Evolutionary conservation across 345 rosid genomes (phyloP).

Genomic region (Adansonia digitata): DNA sequence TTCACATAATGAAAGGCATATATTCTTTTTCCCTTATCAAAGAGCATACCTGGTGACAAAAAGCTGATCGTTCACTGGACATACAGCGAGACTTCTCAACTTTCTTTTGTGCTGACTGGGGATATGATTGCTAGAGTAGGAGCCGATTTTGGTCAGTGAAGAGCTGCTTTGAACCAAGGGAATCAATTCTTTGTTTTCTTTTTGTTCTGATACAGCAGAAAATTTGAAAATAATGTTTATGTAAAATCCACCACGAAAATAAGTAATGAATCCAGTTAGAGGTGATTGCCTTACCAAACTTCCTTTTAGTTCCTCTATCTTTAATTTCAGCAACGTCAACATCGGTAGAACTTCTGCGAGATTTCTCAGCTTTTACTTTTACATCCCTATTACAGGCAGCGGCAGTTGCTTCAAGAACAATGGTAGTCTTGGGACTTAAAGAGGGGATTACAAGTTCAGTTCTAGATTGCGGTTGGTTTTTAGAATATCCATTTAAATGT

Average conservation of each 20-base stretch:
- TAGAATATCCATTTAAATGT: conserved; percentile 23
- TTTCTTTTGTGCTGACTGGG: conserved; percentile 94
- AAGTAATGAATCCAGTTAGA: background rate
- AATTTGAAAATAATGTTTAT: conserved; percentile 2
- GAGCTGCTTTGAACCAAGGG: conserved; percentile 51
- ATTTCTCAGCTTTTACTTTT: conserved; percentile 38
- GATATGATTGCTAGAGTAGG: conserved; percentile 57
- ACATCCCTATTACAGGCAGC: conserved; percentile 21
- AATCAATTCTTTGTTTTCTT: conserved; percentile 70
- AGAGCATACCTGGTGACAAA: conserved; percentile 69
- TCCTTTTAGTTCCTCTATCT: conserved; percentile 62
- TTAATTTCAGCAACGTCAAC: conserved; percentile 30
- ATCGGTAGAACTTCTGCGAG: conserved; percentile 27
- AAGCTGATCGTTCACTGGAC: conserved; percentile 74
- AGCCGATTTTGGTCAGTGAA: conserved; percentile 44
- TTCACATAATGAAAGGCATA: background rate
- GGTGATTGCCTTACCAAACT: conserved; percentile 43
- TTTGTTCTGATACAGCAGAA: conserved; percentile 49
- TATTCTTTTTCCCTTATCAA: background rate
- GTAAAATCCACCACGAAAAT: conserved; percentile 11
- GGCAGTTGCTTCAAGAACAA: conserved; percentile 20
- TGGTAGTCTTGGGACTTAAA: conserved; percentile 22
- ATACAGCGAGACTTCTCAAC: conserved; percentile 66
- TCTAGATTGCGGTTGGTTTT: conserved; percentile 24
- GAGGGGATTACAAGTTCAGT: conserved; percentile 50